Percentiles rank a stretch among this genome's conserved stretches.
Evolutionary conservation across 345 rosid species (phyloP).

Genomic region (Salix koriyanagi): DNA sequence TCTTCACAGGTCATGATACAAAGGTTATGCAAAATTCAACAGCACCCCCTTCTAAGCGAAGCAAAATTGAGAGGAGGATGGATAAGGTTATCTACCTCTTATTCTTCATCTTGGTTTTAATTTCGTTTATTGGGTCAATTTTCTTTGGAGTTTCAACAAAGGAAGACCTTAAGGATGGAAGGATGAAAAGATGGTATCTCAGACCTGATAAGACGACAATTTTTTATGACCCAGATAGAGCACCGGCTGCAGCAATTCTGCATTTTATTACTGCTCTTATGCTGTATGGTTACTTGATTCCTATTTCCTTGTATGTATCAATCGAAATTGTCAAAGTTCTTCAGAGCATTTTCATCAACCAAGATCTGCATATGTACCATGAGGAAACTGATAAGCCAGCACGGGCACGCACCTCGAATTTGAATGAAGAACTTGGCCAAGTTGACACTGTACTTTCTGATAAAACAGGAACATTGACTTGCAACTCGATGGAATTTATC

Average conservation of each 20-base stretch:
- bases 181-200: conserved; percentile 94
- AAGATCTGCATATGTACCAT: conserved; percentile 72
- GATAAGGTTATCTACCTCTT: conserved; percentile 71
- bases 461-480: conserved; percentile 94
- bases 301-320: conserved; percentile 87
- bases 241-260: conserved; percentile 52
- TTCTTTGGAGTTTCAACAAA: conserved; percentile 70
- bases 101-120: conserved; percentile 55
- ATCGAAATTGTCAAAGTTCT: conserved; percentile 90
- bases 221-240: conserved; percentile 60
- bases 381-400: conserved; percentile 91
- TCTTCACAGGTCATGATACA: conserved; percentile 87
- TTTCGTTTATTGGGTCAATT: conserved; percentile 65
- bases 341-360: conserved; percentile 87
- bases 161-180: conserved; percentile 57
- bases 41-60: conserved; percentile 88
- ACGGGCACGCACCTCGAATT: conserved; percentile 86
- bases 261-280: conserved; percentile 82
- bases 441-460: conserved; percentile 87
- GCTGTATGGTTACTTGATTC: conserved; percentile 88
- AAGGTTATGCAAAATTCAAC: conserved; percentile 94
- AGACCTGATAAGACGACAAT: conserved; percentile 69
- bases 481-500: conserved; percentile 95
- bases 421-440: conserved; percentile 97
- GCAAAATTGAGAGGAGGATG: conserved; percentile 79